Evolutionary conservation across 306 rosid species (phyloP), one percentile per base, ranked within the genome.

Genomic region (Dalbergia cultrata): DNA sequence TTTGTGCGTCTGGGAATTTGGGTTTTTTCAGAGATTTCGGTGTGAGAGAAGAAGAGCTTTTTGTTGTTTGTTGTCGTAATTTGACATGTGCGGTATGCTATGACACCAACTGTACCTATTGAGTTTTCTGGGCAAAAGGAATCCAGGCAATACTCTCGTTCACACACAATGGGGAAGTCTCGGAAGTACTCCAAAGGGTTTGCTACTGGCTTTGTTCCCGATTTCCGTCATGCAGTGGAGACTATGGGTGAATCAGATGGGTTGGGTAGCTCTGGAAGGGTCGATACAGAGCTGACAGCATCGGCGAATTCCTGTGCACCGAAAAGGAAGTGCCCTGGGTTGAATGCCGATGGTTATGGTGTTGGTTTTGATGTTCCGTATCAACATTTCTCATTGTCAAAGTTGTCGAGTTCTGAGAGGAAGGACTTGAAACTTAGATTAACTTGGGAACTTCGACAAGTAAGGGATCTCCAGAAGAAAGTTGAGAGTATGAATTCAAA

Each of bases 71-170:
- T 83, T 81, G 86, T 59, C 41, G 71, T 62, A 64, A 91, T 85
- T 26, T 92, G 97, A 89, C 82, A 90, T 94, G 97, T 85, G 91
- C 94, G 78, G 84, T 54, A 67, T 89, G 87, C 86, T 90, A 94
- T 94, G 98, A 97, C 98, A 82, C 98, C 98, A n/a, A 86, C 93
- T 85, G 89, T 94, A 85, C 97, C 97, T 59, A 89, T 94, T 89
- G 97, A 90, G 62, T 91, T 94, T 82, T 75, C 88, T 72, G 98
- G 98, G 39, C 97, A 87, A 88, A 91, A 88, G 88, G 93, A 86
- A 81, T 89, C 95, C 22, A 86, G 86, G 45, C 86, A 82, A 86
- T 87, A 63, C 68, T 83, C 86, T 45, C 87, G 72, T 73, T 86
- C 91, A 19, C 98, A 91, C 81, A 37, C 67, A 67, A 94, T 92